Evolutionary conservation across 2,329 filamentous ascomycete genomes (phyloP), one percentile per base, ranked within the genome.

Genomic region (Aspergillus tamarii): DNA sequence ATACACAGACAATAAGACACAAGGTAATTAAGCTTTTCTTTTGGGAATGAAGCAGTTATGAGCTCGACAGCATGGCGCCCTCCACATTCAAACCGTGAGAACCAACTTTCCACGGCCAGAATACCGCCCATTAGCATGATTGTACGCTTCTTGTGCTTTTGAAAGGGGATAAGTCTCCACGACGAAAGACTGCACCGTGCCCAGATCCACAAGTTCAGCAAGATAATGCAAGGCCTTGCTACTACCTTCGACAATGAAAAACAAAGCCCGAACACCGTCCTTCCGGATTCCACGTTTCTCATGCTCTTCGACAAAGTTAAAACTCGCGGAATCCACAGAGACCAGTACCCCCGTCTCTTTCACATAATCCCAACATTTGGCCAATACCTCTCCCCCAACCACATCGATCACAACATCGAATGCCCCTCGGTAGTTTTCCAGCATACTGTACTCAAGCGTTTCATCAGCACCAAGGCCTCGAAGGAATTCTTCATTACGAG

Each of bases 391-490:
- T 12, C 73, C 72, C 19, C 73, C 73, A 30, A 75, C 70, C 2
- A 64, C 68, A 67, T 76, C 74, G 52, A 74, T 60, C 54, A 75
- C 64, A 21, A 72, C 26, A 66, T 74, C 69, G 34, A 68, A 76
- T 2, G 19, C 39, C 1, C 56, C 56, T 9, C 10, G 12, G 2
- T 50, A 34, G 0, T 12, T 12, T 4, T 59, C 57, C 32, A 75
- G 34, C 30, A 57, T 41, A 6, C 56, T 63, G 65, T 81, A 81
- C 69, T 81, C 77, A 32, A 81, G 69, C 2, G 76, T 71, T 52
- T 77, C 74, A 61, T 78, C 73, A 3, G 77, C 80, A 4, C 80
- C 80, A 8, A 82, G 71, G 0, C 53, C 34, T 9, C 60, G 66
- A 48, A 78, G 73, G 16, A 80, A 73, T n/a, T 72, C 66, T 11